Percentiles rank a stretch among this genome's conserved stretches.
Evolutionary conservation across 768 basidiomycete genomes (phyloP).

Genomic region (Mycena belliarum): DNA sequence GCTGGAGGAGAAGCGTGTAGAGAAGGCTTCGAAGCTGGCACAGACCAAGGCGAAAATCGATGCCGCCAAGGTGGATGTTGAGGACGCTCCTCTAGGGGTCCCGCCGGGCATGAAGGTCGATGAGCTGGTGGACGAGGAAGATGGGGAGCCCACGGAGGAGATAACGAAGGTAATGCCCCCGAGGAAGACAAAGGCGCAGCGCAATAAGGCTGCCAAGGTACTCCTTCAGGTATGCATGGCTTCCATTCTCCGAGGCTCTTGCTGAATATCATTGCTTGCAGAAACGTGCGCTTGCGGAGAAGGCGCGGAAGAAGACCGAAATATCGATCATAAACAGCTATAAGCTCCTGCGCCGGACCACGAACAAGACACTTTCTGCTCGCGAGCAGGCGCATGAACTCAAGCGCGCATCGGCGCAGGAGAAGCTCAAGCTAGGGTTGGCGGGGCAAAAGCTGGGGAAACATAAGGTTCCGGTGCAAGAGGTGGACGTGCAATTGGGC

Average conservation of each 20-base stretch:
- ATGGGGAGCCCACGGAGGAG: slow-evolving; percentile 38
- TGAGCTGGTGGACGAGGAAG: slow-evolving; percentile 34
- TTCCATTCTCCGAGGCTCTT: background rate
- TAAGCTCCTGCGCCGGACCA: slow-evolving; percentile 49
- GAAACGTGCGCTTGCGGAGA: slow-evolving; percentile 67
- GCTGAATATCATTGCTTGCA: slow-evolving; percentile 29
- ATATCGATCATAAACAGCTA: slow-evolving; percentile 57
- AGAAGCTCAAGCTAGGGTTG: slow-evolving; percentile 63
- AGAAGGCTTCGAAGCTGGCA: slow-evolving; percentile 53
- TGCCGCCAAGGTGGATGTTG: slow-evolving; percentile 39
- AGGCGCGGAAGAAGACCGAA: slow-evolving; percentile 60
- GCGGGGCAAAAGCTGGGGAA: slow-evolving; percentile 79
- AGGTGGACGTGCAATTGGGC: slow-evolving; percentile 84
- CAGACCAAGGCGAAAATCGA: slow-evolving; percentile 59
- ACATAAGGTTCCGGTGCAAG: slow-evolving; percentile 67
- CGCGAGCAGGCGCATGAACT: slow-evolving; percentile 46
- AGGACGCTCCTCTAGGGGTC: slow-evolving; percentile 35
- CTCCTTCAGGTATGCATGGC: slow-evolving; percentile 64
- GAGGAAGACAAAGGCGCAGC: slow-evolving; percentile 53
- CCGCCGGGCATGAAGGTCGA: slow-evolving; percentile 71
- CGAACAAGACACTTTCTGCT: slow-evolving; percentile 34
- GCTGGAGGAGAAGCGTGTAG: slow-evolving; percentile 59
- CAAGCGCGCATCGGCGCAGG: slow-evolving; percentile 43
- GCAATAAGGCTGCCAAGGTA: slow-evolving; percentile 62
- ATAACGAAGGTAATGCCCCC: slow-evolving; percentile 40